Evolutionary conservation across 495 filamentous ascomycete genomes (phyloP), one percentile per base, ranked within the genome.

Genomic region (Letharia lupina): DNA sequence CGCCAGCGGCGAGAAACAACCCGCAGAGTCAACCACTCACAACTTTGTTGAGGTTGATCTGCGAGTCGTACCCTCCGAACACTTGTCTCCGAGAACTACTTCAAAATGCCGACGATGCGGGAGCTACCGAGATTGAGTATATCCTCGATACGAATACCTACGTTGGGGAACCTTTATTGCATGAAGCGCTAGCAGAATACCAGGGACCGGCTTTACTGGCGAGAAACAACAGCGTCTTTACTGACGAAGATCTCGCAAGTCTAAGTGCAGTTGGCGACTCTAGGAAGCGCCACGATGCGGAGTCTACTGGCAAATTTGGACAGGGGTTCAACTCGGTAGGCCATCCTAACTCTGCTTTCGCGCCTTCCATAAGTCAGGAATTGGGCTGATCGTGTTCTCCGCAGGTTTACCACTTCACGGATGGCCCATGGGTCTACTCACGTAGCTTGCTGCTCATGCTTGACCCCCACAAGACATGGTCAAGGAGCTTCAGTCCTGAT

Each of bases 331-430:
- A 77, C 63, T 75, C 74, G 15, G 74, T 75, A 67, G 9, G 70
- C 9, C 3, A 48, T 23, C 13, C 50, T 47, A 31, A 39, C 37
- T 35, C 23, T 50, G n/a, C 28, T 20, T 10, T 28, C 23, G 23
- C 23, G 23, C 23, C 23, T 28, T 28, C 23, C 23, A 28, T 28
- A 28, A 28, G 23, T 28, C 23, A 28, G 23, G 23, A 28, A 28
- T 28, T 28, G 23, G 23, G 45, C 65, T 63, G 48, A 64, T 63
- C n/a, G 23, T 28, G 23, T 28, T 67, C 48, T 23, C 5, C 37
- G 15, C 47, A 78, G 76, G 76, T 77, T 2, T 80, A 79, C 57
- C 78, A 80, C 65, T 80, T 75, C 75, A 79, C 78, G 0, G 78
- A 80, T 67, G 74, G 70, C 11, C 78, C 78, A 13, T 76, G 74